Base-by-base conservation (phyloP, 129 eudicot species). In the Mikania micrantha region DNA sequence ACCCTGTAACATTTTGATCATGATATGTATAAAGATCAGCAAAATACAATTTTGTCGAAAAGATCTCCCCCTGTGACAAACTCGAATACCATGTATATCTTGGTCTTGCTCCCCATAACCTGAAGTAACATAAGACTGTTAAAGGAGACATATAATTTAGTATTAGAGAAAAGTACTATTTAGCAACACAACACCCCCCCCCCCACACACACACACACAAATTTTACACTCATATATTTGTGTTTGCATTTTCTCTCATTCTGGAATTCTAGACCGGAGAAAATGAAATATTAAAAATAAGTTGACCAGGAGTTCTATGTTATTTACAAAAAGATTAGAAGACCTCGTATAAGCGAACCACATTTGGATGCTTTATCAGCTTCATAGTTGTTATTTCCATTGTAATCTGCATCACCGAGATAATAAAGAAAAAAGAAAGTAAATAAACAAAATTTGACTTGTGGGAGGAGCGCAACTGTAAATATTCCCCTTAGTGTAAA, bases 61-160 rank as follows among this genome's bases (percentile, higher is more conserved):
- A 92, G 96, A 81, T 92, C 98, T 72, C 98, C 98, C 20, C 98
- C 96, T 0, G 96, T 92, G 49, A 92, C 84, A 64, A 80, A 92
- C 81, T 91, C 97, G 69, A 91, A 77, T 71, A 91, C 88, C 7
- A 91, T 88, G 77, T 68, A 91, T 78, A 92, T 88, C 77, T 88
- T 92, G 69, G 91, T 88, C 90, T 81, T 92, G 90, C n/a, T n/a
- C n/a, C n/a, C n/a, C n/a, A n/a, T n/a, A n/a, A n/a, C n/a, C n/a
- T n/a, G n/a, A n/a, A n/a, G 29, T 71, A 34, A 69, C 36, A 60
- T 1, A 69, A 61, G 35, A 71, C 48, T 19, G 68, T 58, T 36
- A 49, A 27, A 21, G 20, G 40, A 32, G 13, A 24, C 34, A 62
- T 61, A 58, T 59, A 41, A 47, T 15, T 28, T 32, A 75, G 25